Conservation (phyloP, 2,329 filamentous ascomycete species). For the Westerdykella sp. region DNA sequence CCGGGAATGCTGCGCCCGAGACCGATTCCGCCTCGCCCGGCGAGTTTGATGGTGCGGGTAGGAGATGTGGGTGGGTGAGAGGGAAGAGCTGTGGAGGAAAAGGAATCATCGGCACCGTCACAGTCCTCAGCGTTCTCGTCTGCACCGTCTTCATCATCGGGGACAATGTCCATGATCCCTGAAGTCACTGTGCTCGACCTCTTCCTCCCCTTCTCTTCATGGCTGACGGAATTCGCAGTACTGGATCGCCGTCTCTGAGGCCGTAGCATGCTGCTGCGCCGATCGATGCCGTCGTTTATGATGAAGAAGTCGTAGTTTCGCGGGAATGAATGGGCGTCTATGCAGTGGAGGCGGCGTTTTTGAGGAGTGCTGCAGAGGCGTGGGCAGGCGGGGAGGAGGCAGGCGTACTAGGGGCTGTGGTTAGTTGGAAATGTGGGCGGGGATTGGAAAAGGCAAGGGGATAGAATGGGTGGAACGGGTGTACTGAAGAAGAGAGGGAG, state of each 20-base stretch:
- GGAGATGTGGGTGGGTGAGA: conserved; percentile 7
- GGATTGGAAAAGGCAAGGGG: not conserved
- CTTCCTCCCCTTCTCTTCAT: conserved; percentile 1
- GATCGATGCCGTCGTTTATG: conserved; percentile 84
- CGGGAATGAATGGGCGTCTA: conserved; percentile 92
- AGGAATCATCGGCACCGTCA: not conserved
- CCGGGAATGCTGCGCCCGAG: conserved; percentile 6
- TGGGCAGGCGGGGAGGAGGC: conserved; percentile 85
- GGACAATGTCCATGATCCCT: not conserved
- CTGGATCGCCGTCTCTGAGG: conserved; percentile 29
- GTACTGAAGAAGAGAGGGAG: not conserved
- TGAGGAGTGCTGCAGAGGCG: conserved; percentile 74
- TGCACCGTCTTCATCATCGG: conserved; percentile 8
- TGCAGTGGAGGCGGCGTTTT: conserved; percentile 80
- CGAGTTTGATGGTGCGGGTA: conserved; percentile 11
- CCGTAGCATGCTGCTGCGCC: conserved; percentile 67
- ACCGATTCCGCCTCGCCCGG: conserved; percentile 28
- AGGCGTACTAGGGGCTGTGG: conserved; percentile 59
- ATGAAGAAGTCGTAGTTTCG: conserved; percentile 52
- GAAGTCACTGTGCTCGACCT: conserved; percentile 22
- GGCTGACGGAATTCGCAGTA: conserved; percentile 1
- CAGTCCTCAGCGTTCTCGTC: conserved; percentile 2
- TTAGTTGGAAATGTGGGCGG: not conserved
- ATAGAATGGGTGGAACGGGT: not conserved
- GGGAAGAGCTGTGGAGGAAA: not conserved